A percentile compares a stretch with the other conserved stretches of the same genome.
Evolutionary conservation across 306 rosid genomes (phyloP).

Genomic region (Trifolium pratense): DNA sequence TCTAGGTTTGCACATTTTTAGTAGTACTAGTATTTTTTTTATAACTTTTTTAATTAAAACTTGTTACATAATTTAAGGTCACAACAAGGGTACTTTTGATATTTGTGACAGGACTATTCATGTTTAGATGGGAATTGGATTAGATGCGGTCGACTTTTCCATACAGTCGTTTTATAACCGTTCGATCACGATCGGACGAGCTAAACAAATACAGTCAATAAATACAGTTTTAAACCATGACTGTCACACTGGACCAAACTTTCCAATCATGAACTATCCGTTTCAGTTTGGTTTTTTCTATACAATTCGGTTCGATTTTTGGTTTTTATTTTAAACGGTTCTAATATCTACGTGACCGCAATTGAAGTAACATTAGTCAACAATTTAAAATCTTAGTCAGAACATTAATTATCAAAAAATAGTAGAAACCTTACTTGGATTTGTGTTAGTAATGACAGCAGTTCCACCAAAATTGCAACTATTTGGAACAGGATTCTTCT

Average conservation of each 20-base stretch:
- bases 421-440: slow-evolving; percentile 65
- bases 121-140: too few relatives aligned
- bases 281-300: too few relatives aligned
- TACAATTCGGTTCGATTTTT: background rate
- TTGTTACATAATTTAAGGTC: slow-evolving; percentile 3
- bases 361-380: too few relatives aligned
- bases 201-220: too few relatives aligned
- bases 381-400: background rate
- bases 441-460: slow-evolving; percentile 72
- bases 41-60: background rate
- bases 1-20: slow-evolving; percentile 18
- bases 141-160: too few relatives aligned
- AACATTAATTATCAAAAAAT: background rate
- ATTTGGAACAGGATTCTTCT: slow-evolving; percentile 73
- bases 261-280: background rate
- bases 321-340: background rate
- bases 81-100: background rate
- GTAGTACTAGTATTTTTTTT: too few relatives aligned
- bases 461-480: slow-evolving; percentile 82
- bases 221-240: too few relatives aligned
- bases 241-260: too few relatives aligned
- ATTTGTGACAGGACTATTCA: too few relatives aligned
- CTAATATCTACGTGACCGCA: background rate
- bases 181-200: too few relatives aligned
- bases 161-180: too few relatives aligned